Percentiles rank a stretch among this genome's conserved stretches.
phyloP scores from a whole-genome alignment of 108 stramenopile genomes.

The Stephanodiscus minutulus region DNA sequence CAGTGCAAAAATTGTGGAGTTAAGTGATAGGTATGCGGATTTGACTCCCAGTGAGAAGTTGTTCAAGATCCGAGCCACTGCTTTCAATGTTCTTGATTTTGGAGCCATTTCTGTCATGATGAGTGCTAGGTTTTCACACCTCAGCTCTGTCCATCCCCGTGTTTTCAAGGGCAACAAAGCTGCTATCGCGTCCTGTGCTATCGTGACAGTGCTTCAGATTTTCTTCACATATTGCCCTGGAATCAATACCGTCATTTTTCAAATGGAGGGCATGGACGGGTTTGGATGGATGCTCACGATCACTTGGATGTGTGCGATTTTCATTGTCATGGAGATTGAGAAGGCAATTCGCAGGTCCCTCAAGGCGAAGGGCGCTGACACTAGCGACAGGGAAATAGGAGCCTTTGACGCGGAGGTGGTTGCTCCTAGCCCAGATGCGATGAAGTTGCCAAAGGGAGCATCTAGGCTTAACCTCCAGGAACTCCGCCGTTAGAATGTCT shows the following conservation, averaged over 20 bases:
- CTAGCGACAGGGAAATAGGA: conserved; percentile 53
- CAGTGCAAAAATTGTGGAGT: conserved; percentile 51
- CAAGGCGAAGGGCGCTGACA: conserved; percentile 68
- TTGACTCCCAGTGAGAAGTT: conserved; percentile 15
- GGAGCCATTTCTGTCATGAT: conserved; percentile 75
- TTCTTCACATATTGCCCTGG: conserved; percentile 77
- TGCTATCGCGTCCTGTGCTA: conserved; percentile 53
- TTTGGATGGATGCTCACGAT: conserved; percentile 62
- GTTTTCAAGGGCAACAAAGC: conserved; percentile 64
- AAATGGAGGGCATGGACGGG: conserved; percentile 75
- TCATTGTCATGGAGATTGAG: conserved; percentile 76
- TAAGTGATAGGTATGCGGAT: not conserved
- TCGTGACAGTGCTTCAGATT: conserved; percentile 66
- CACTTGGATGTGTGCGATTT: conserved; percentile 54
- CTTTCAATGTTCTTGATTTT: conserved; percentile 80
- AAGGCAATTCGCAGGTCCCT: conserved; percentile 74
- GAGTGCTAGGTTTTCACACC: conserved; percentile 75
- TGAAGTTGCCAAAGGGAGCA: conserved; percentile 62
- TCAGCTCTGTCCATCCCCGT: conserved; percentile 67
- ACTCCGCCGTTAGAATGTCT: conserved; percentile 41
- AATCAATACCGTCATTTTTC: conserved; percentile 71
- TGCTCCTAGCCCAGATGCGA: conserved; percentile 6
- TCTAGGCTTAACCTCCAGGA: conserved; percentile 60
- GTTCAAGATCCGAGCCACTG: conserved; percentile 56
- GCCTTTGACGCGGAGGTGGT: too few species aligned